These are phyloP conservation scores for Choiromyces venosus DNA, from an alignment of 495 filamentous ascomycete genomes.

Conservation along the genomic window DNA sequence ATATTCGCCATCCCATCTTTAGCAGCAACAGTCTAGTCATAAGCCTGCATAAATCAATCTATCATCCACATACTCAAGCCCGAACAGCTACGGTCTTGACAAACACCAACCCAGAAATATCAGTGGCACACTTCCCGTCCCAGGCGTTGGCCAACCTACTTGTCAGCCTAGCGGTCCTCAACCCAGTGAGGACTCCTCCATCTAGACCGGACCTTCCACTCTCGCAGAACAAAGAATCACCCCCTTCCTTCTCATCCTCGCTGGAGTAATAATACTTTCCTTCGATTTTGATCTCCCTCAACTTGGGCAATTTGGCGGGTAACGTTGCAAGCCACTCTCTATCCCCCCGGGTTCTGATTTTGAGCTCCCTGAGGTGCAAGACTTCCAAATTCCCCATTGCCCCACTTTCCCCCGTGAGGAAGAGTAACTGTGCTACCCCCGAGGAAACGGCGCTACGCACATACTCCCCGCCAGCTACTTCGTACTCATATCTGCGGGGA, in stretches of 20 bases:
- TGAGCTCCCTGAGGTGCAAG: constrained; percentile 1
- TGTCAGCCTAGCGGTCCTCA: background rate
- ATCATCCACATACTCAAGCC: background rate
- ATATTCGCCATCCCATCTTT: background rate
- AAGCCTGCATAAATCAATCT: background rate
- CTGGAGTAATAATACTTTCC: background rate
- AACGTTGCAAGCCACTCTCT: background rate
- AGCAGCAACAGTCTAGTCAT: background rate
- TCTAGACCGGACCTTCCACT: background rate
- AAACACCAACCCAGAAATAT: background rate
- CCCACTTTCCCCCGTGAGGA: background rate
- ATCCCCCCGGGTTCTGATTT: background rate
- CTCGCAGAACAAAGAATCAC: background rate
- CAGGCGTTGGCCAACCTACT: background rate
- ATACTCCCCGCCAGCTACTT: background rate
- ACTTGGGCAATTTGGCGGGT: background rate
- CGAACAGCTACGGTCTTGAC: background rate
- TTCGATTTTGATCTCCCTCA: background rate
- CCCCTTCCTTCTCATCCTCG: background rate
- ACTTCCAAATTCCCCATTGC: background rate
- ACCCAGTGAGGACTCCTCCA: background rate
- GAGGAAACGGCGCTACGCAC: background rate
- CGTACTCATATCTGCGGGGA: constrained; percentile 5
- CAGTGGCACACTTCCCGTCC: background rate
- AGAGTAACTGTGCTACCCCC: background rate